Percentiles rank a stretch among this genome's conserved stretches.
These are phyloP conservation scores for Aspergillus sparsus DNA, from an alignment of 495 filamentous ascomycete species.

Conservation along the genomic window DNA sequence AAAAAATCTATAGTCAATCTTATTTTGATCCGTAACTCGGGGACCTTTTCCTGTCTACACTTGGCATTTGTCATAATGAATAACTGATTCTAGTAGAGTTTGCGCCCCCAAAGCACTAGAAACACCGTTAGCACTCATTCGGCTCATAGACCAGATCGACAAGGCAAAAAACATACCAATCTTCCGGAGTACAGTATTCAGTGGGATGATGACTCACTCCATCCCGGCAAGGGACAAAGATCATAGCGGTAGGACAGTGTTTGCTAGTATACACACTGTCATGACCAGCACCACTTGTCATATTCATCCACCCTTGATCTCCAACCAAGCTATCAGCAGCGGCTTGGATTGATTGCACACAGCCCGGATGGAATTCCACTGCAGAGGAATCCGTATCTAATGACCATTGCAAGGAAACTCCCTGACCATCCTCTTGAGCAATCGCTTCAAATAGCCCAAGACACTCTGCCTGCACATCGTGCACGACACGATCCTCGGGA, in stretches of 20 bases:
- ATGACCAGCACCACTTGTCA: constrained; percentile 58
- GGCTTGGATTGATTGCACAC: constrained; percentile 58
- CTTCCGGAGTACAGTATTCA: constrained; percentile 57
- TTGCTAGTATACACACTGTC: constrained; percentile 60
- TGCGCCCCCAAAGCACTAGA: constrained; percentile 40
- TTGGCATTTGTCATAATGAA: constrained; percentile 31
- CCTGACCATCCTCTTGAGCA: constrained; percentile 48
- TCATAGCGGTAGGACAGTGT: constrained; percentile 60
- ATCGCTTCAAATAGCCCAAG: constrained; percentile 51
- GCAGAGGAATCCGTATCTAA: constrained; percentile 63
- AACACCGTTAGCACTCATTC: constrained; percentile 5
- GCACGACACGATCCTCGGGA: constrained; percentile 55
- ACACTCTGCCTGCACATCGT: constrained; percentile 49
- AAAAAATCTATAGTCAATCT: no score
- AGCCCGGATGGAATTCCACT: constrained; percentile 62
- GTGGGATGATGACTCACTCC: constrained; percentile 64
- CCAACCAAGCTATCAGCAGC: constrained; percentile 54
- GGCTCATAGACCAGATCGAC: background rate
- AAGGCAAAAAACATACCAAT: constrained; percentile 47
- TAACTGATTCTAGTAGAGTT: constrained; percentile 37
- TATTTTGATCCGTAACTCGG: no score
- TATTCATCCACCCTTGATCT: constrained; percentile 38
- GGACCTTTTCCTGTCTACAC: no score
- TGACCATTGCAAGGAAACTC: constrained; percentile 50
- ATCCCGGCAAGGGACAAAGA: constrained; percentile 62